Base-by-base conservation (phyloP, 148 eudicot species). In the Cornus kousa region DNA sequence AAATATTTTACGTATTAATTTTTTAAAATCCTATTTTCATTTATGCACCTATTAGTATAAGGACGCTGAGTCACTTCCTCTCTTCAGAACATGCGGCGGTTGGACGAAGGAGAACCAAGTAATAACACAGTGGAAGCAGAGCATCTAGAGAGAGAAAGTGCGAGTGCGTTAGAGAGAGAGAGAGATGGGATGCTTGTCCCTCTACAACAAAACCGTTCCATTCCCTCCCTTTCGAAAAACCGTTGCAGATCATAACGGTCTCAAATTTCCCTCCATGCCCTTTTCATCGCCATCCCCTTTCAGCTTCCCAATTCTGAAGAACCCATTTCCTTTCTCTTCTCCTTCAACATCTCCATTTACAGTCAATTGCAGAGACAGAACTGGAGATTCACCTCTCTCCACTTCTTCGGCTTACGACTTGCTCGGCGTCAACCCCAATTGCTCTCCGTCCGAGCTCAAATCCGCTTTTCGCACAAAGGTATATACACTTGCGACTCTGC, bases 381-480 rank as follows among this genome's bases (percentile, higher is more conserved):
- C 11, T 22, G 78, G 78, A 13, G 88, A 83, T 76, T 84, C 75
- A 40, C 71, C 82, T 66, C 75, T 81, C 71, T 84, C 91, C 69
- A 73, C 87, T 77, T 81, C 87, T 84, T 62, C 88, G n/a, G 97
- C 97, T 43, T 88, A 80, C 74, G 81, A 81, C 17, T 84, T 95
- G 69, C 98, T 95, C 19, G 97, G 96, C 1, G 84, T 95, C 35
- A 77, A 77, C 22, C 94, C 93, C 24, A 75, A 71, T 16, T 95
- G 91, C 87, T 85, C 97, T 53, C 79, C 87, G 64, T 82, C 87
- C 71, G 80, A 91, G 55, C 92, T 95, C 78, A 95, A 95, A 79
- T 81, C 94, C 60, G 96, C 98, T 80, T 95, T 95, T 83, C 86
- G 98, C 71, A 84, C 92, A 77, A 95, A 89, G 85, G 98, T 92